phyloP scores from a whole-genome alignment of 371 early-diverging fungal genomes.

The Mortierella sp. region DNA sequence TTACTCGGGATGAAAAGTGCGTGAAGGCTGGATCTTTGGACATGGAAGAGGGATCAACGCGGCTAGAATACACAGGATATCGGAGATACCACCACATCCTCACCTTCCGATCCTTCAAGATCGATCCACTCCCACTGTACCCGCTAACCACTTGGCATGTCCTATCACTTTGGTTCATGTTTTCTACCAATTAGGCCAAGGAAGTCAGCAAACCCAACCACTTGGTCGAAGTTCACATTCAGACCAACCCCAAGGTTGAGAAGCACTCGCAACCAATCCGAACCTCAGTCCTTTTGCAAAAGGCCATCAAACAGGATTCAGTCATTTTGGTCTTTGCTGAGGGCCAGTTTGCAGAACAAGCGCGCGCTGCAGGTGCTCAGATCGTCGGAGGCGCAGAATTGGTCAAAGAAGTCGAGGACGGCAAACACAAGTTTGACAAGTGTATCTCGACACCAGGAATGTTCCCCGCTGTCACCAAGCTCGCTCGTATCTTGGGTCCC shows the following conservation, averaged over 20 bases:
- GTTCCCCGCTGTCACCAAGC: slow-evolving; percentile 88
- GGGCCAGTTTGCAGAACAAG: slow-evolving; percentile 84
- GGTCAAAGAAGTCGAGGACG: slow-evolving; percentile 76
- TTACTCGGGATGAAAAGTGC: too few species aligned
- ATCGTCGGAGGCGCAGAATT: slow-evolving; percentile 92
- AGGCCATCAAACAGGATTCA: slow-evolving; percentile 68
- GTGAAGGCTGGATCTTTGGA: too few species aligned
- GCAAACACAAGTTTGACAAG: slow-evolving; percentile 82
- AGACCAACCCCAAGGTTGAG: slow-evolving; percentile 63
- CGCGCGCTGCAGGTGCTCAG: slow-evolving; percentile 82
- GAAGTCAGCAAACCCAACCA: slow-evolving; percentile 77
- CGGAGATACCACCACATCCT: too few species aligned
- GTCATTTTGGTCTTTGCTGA: slow-evolving; percentile 83
- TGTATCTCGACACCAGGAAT: slow-evolving; percentile 89
- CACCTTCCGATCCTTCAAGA: too few species aligned
- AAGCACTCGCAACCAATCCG: slow-evolving; percentile 82
- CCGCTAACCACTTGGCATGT: too few species aligned
- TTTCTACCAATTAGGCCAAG: slow-evolving; percentile 61
- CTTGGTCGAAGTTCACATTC: slow-evolving; percentile 77
- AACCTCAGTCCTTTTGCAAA: slow-evolving; percentile 78
- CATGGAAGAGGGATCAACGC: too few species aligned
- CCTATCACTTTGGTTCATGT: too few species aligned
- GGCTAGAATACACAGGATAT: too few species aligned
- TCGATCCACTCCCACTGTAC: too few species aligned
- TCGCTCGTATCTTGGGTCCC: slow-evolving; percentile 94